phyloP scores from a whole-genome alignment of 139 green algal species.

The Nannochloris sp. region DNA sequence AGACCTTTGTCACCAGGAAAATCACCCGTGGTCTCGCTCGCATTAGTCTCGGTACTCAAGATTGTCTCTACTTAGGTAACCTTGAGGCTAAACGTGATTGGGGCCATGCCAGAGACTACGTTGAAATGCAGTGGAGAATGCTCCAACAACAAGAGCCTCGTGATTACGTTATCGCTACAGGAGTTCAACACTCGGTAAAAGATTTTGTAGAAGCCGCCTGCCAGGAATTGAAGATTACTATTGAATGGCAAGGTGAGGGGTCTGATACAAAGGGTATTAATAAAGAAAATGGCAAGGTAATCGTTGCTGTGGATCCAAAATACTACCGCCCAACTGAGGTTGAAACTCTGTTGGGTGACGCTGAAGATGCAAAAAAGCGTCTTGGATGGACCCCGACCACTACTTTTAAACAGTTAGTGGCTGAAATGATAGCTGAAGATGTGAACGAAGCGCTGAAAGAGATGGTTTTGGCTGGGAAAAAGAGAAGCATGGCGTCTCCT shows the following conservation, averaged over 20 bases:
- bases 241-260: slow-evolving; percentile 44
- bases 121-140: slow-evolving; percentile 71
- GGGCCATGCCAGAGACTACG: slow-evolving; percentile 74
- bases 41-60: slow-evolving; percentile 45
- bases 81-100: slow-evolving; percentile 73
- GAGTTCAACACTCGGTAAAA: slow-evolving; percentile 38
- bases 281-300: slow-evolving; percentile 2
- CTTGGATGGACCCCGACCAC: slow-evolving; percentile 53
- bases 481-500: no score
- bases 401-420: slow-evolving; percentile 43
- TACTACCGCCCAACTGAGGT: slow-evolving; percentile 76
- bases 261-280: slow-evolving; percentile 2
- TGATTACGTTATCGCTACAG: slow-evolving; percentile 70
- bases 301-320: slow-evolving; percentile 30
- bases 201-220: slow-evolving; percentile 46
- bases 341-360: slow-evolving; percentile 59
- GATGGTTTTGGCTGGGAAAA: no score
- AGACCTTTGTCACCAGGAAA: slow-evolving; percentile 79
- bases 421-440: slow-evolving; percentile 69
- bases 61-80: slow-evolving; percentile 64
- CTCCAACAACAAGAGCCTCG: slow-evolving; percentile 61
- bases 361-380: slow-evolving; percentile 41
- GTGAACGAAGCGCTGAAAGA: slow-evolving; percentile 25
- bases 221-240: slow-evolving; percentile 17
- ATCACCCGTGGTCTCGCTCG: slow-evolving; percentile 50